Evolutionary conservation across 2,329 filamentous ascomycete species (phyloP).

Genomic region (Claviceps sp.): DNA sequence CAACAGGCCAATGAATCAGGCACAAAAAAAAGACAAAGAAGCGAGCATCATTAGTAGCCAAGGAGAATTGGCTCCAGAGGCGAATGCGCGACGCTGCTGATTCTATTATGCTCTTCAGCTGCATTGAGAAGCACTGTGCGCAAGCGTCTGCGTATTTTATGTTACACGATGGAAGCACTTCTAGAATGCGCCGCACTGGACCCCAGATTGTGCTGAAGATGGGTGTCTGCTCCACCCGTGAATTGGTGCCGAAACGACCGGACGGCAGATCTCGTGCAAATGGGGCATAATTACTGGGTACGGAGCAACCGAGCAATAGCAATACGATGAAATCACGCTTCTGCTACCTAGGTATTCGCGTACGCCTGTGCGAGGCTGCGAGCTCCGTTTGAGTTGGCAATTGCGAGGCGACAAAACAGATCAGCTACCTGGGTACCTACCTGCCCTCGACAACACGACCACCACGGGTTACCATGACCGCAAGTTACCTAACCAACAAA

Average conservation of each 20-base stretch:
- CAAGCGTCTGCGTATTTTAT: not conserved
- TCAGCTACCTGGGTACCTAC: not conserved
- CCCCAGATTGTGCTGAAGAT: not conserved
- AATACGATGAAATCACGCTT: not conserved
- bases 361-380: not conserved
- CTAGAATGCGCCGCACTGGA: not conserved
- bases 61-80: not conserved
- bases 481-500: not conserved
- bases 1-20: not conserved
- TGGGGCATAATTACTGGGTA: not conserved
- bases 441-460: not conserved
- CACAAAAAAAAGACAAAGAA: not conserved
- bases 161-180: not conserved
- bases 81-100: not conserved
- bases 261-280: not conserved
- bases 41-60: not conserved
- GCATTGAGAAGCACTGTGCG: not conserved
- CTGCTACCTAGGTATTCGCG: not conserved
- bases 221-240: not conserved
- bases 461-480: not conserved
- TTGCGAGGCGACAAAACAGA: conserved; percentile 1
- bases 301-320: not conserved
- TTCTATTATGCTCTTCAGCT: not conserved
- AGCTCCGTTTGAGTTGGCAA: not conserved
- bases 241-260: not conserved